These are phyloP conservation scores for Hibiscus mutabilis DNA, from an alignment of 345 rosid species.

Conservation along the genomic window DNA sequence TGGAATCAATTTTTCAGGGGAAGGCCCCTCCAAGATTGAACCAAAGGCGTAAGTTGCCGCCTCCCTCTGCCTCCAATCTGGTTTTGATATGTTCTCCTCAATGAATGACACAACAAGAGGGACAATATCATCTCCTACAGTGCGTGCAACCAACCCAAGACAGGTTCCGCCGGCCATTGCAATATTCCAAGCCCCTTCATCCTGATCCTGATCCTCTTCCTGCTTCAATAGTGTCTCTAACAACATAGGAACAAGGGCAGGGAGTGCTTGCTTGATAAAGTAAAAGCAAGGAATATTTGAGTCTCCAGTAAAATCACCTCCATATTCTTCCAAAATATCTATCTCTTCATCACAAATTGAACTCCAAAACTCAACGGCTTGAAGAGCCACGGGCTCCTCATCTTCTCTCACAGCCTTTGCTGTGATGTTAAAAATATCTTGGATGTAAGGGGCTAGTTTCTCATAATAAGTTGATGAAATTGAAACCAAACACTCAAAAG, in stretches of 20 bases:
- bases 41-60: slow-evolving; percentile 38
- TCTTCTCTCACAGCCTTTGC: slow-evolving; percentile 60
- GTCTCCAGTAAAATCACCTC: slow-evolving; percentile 32
- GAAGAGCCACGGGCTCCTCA: slow-evolving; percentile 56
- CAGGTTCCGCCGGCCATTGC: slow-evolving; percentile 29
- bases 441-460: slow-evolving; percentile 34
- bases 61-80: slow-evolving; percentile 60
- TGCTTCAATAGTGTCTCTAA: slow-evolving; percentile 66
- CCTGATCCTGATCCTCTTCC: slow-evolving; percentile 68
- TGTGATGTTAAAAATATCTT: slow-evolving; percentile 50
- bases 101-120: slow-evolving; percentile 65
- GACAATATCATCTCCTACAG: slow-evolving; percentile 62
- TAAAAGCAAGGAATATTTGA: slow-evolving; percentile 35
- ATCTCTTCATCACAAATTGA: slow-evolving; percentile 66
- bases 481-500: slow-evolving; percentile 61
- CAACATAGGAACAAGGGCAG: slow-evolving; percentile 51
- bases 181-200: slow-evolving; percentile 69
- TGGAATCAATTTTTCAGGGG: slow-evolving; percentile 45
- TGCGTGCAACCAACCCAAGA: slow-evolving; percentile 60
- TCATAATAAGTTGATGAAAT: slow-evolving; percentile 52
- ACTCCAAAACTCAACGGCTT: slow-evolving; percentile 68
- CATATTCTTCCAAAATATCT: slow-evolving; percentile 45
- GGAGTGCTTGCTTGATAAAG: slow-evolving; percentile 50
- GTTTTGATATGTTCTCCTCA: slow-evolving; percentile 57
- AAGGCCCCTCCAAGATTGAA: slow-evolving; percentile 63